phyloP scores from a whole-genome alignment of 768 basidiomycete genomes.

The Coprinopsis strossmayeri region DNA sequence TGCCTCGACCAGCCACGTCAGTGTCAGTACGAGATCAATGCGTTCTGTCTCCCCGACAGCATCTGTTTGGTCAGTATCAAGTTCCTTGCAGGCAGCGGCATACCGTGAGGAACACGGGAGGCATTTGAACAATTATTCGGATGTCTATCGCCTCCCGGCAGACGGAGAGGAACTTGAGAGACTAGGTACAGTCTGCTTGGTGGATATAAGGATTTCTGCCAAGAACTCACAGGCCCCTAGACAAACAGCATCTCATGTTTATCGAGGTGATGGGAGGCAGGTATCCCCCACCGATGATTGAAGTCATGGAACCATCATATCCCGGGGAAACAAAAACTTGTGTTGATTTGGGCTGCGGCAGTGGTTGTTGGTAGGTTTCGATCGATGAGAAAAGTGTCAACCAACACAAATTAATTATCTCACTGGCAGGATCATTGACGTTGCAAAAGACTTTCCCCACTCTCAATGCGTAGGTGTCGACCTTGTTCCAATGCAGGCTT shows the following conservation, averaged over 20 bases:
- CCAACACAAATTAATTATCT: too few relatives aligned
- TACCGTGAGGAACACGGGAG: slow-evolving; percentile 65
- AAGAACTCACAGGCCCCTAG: slow-evolving; percentile 26
- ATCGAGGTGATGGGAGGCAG: slow-evolving; percentile 53
- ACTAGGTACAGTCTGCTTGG: slow-evolving; percentile 57
- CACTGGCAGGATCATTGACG: slow-evolving; percentile 60
- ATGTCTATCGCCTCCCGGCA: slow-evolving; percentile 72
- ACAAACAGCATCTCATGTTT: slow-evolving; percentile 64
- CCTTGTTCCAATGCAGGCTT: slow-evolving; percentile 68
- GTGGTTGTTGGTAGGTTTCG: slow-evolving; percentile 57
- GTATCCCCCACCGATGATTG: slow-evolving; percentile 52
- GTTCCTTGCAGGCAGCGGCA: slow-evolving; percentile 57
- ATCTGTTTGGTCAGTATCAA: slow-evolving; percentile 65
- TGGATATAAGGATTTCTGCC: slow-evolving; percentile 4
- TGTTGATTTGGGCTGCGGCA: slow-evolving; percentile 76
- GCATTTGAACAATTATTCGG: slow-evolving; percentile 71
- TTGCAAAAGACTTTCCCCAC: slow-evolving; percentile 66
- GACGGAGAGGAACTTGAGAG: slow-evolving; percentile 75
- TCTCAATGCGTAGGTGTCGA: slow-evolving; percentile 69
- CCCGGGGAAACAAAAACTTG: slow-evolving; percentile 54
- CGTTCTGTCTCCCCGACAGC: slow-evolving; percentile 40
- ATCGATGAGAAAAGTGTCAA: background rate
- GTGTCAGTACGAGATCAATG: background rate
- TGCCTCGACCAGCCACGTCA: background rate
- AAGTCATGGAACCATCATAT: slow-evolving; percentile 38